phyloP scores from a whole-genome alignment of 2,329 filamentous ascomycete species.

The Tolypocladium inflatum region DNA sequence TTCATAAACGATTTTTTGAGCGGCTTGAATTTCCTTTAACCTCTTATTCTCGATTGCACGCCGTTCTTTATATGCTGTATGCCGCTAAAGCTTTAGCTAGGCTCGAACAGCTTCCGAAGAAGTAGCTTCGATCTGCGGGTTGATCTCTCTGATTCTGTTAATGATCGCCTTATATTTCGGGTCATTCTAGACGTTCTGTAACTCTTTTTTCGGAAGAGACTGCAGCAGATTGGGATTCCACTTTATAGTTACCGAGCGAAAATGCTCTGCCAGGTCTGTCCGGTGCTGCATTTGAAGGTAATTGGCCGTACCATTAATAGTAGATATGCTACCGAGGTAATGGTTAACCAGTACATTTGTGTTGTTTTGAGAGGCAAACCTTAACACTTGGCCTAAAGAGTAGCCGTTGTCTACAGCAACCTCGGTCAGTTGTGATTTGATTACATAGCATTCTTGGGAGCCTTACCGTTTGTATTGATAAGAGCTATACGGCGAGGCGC shows the following conservation, averaged over 20 bases:
- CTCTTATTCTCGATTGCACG: no score
- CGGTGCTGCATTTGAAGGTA: slow-evolving; percentile 2
- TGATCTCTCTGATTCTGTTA: no score
- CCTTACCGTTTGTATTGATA: not conserved
- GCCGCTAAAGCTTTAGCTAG: no score
- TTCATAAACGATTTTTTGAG: no score
- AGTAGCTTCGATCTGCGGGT: no score
- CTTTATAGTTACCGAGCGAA: slow-evolving; percentile 3
- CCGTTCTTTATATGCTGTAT: no score
- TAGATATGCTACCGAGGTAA: slow-evolving; percentile 4
- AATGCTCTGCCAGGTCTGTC: slow-evolving; percentile 3
- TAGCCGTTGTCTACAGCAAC: slow-evolving; percentile 3
- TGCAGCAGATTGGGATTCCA: slow-evolving; percentile 2
- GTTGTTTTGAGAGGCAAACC: slow-evolving; percentile 5
- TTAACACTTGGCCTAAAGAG: slow-evolving; percentile 3
- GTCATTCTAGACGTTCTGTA: no score
- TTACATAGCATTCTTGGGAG: not conserved
- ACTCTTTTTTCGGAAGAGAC: not conserved
- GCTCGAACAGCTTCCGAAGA: no score
- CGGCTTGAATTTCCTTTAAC: no score
- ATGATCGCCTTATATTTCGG: no score
- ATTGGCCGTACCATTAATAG: slow-evolving; percentile 4
- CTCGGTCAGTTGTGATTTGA: not conserved
- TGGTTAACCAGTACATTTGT: slow-evolving; percentile 3
- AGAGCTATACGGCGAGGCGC: not conserved